Conservation (phyloP, 1,284 basidiomycete genomes). For the Sporisorium scitamineum region DNA sequence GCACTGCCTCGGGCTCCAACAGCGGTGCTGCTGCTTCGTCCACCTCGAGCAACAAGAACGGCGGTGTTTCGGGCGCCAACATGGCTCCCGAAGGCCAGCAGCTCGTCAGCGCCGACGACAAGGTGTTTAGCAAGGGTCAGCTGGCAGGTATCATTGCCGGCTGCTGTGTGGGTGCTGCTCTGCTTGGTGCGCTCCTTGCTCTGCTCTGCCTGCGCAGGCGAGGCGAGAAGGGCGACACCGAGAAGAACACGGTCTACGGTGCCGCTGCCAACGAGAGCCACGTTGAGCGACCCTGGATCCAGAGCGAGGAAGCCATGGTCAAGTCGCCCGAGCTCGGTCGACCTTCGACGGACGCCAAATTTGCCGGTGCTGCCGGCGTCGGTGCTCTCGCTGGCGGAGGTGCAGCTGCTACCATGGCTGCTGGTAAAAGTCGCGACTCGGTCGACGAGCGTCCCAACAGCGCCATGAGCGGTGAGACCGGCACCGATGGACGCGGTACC, state of each 20-base stretch:
- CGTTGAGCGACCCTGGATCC: constrained; percentile 57
- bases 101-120: constrained; percentile 32
- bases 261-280: constrained; percentile 41
- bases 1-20: constrained; percentile 11
- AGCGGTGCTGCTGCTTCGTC: constrained; percentile 18
- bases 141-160: constrained; percentile 61
- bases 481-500: constrained; percentile 59
- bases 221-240: constrained; percentile 31
- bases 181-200: constrained; percentile 55
- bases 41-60: constrained; percentile 11
- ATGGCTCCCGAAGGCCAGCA: constrained; percentile 35
- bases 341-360: constrained; percentile 43
- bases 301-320: constrained; percentile 51
- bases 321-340: constrained; percentile 42
- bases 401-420: constrained; percentile 14
- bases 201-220: constrained; percentile 45
- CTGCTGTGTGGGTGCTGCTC: constrained; percentile 52
- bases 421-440: constrained; percentile 40
- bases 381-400: constrained; percentile 43
- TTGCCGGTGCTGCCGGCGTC: constrained; percentile 37
- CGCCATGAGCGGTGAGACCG: constrained; percentile 52
- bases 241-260: constrained; percentile 41
- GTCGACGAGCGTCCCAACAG: constrained; percentile 50
- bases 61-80: constrained; percentile 15
- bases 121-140: constrained; percentile 34